Evolutionary conservation across 1,284 basidiomycete genomes (phyloP).

Genomic region (Phellopilus nigrolimitatus): DNA sequence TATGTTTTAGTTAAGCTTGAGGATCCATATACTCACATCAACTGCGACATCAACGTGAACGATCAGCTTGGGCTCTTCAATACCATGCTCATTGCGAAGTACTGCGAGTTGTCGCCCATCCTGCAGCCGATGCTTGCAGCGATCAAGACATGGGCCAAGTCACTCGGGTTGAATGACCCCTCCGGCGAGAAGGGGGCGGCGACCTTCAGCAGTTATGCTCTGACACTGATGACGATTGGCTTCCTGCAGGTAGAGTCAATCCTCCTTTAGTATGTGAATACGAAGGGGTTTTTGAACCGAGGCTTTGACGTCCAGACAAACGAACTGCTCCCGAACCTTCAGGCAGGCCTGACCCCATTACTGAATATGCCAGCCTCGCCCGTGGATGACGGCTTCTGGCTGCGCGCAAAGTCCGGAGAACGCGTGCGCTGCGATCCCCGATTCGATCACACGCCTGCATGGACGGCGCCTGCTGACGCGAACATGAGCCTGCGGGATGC

Average conservation of each 20-base stretch:
- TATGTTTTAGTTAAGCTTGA: constrained; percentile 43
- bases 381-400: constrained; percentile 34
- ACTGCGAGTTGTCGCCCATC: constrained; percentile 40
- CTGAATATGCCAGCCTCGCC: constrained; percentile 5
- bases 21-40: constrained; percentile 38
- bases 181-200: constrained; percentile 21
- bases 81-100: constrained; percentile 42
- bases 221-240: constrained; percentile 53
- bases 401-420: constrained; percentile 25
- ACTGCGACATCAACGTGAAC: constrained; percentile 56
- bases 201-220: constrained; percentile 54
- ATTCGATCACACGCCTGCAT: constrained; percentile 27
- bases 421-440: constrained; percentile 35
- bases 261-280: background rate
- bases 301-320: constrained; percentile 30
- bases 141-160: constrained; percentile 54
- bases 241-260: constrained; percentile 42
- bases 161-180: constrained; percentile 44
- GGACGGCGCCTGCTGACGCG: constrained; percentile 25
- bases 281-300: background rate
- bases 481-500: constrained; percentile 26
- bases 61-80: constrained; percentile 50
- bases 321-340: constrained; percentile 47
- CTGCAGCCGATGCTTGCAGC: constrained; percentile 38
- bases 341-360: constrained; percentile 32